Percentiles rank a stretch among this genome's conserved stretches.
phyloP scores from a whole-genome alignment of 2,329 filamentous ascomycete genomes.

The Penicillium thymicola region DNA sequence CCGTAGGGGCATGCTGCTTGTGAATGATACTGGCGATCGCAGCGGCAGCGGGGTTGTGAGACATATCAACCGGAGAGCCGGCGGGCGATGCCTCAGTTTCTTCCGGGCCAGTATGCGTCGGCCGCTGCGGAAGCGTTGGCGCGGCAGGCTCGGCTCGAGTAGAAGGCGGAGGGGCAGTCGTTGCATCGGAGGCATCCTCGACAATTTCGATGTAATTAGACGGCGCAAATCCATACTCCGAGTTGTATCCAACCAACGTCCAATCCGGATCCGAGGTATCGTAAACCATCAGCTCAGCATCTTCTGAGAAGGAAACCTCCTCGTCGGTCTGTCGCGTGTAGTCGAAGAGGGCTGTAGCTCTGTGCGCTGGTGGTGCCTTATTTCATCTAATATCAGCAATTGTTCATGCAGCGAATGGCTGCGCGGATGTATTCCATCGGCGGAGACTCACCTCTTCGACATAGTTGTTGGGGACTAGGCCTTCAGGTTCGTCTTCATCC shows the following conservation, averaged over 20 bases:
- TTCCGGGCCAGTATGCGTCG: constrained; percentile 17
- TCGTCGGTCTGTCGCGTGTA: constrained; percentile 97
- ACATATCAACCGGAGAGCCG: constrained; percentile 43
- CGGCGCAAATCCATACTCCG: constrained; percentile 90
- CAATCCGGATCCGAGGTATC: constrained; percentile 92
- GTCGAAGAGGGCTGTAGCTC: constrained; percentile 93
- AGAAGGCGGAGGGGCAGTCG: constrained; percentile 28
- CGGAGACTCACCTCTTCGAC: constrained; percentile 74
- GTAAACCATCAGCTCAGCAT: constrained; percentile 76
- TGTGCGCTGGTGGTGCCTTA: constrained; percentile 65
- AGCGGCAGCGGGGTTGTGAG: constrained; percentile 54
- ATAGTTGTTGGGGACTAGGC: constrained; percentile 91
- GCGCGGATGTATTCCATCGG: background rate
- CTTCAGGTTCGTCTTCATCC: constrained; percentile 87
- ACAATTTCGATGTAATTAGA: constrained; percentile 88
- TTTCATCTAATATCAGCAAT: constrained; percentile 8
- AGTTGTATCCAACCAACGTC: constrained; percentile 82
- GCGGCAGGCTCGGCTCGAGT: constrained; percentile 39
- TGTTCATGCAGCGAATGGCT: background rate
- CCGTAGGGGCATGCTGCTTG: constrained; percentile 35
- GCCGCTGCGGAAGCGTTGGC: constrained; percentile 36
- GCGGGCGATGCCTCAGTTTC: constrained; percentile 26
- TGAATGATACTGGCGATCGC: constrained; percentile 52
- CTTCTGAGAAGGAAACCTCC: constrained; percentile 92
- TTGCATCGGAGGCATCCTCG: constrained; percentile 50